Evolutionary conservation across 2,329 filamentous ascomycete species (phyloP), one percentile per base, ranked within the genome.

Genomic region (Macrophomina pseudophaseolina): DNA sequence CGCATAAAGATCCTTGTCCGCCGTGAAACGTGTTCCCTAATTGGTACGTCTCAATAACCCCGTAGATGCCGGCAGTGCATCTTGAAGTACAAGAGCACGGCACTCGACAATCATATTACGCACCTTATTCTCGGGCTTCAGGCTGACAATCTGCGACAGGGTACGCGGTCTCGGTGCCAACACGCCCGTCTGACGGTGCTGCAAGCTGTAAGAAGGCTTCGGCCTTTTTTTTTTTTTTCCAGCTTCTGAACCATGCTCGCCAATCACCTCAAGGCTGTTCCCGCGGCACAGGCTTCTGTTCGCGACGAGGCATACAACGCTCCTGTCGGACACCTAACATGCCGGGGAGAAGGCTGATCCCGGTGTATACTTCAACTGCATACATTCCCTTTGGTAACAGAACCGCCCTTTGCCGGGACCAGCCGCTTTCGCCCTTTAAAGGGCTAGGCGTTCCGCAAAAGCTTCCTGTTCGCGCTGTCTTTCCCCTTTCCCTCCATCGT

Each of bases 111-210:
- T 84, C 83, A 9, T 76, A 75, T 59, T 12, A 70, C 83, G 5
- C 76, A 86, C 32, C 74, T 88, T 14, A 80, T 82, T 53, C 84
- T 84, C 11, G 86, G 86, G 0, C 78, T 88, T 60, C 78, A 76
- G 42, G 79, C 76, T 9, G 77, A 82, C 46, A 85, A 85, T 0
- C 66, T 87, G 5, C 70, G 80, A 64, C 73, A 76, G 33, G 85
- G 84, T 42, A 84, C 11, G 87, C 68, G 84, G 82, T 67, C 81
- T 88, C 8, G 83, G 82, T 53, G 79, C 87, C 58, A 84, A 87
- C 69, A 83, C 83, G 23, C 23, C 23, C 23, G 0, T 86, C 35
- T 38, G 35, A 38, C 35, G 4, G 35, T 38, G 6, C 6, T 12
- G 11, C 35, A 7, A 38, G 11, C 35, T 8, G 11, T 4, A 8